Percentiles rank a stretch among this genome's conserved stretches.
phyloP scores from a whole-genome alignment of 1,284 basidiomycete species.

The Farysia itapuensis region DNA sequence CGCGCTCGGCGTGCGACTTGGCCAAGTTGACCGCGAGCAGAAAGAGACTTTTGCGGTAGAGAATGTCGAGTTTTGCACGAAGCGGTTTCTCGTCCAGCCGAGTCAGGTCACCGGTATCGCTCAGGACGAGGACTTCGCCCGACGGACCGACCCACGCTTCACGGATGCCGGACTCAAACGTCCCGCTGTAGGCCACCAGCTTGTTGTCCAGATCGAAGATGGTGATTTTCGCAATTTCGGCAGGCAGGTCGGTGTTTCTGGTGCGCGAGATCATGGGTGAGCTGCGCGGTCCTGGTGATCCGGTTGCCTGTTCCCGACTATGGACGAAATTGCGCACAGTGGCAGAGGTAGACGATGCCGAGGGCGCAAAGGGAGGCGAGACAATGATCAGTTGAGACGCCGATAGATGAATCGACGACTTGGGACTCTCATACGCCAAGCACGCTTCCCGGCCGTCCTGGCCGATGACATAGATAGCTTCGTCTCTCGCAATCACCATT shows the following conservation, averaged over 20 bases:
- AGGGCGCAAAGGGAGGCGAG: constrained; percentile 77
- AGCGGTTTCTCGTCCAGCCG: constrained; percentile 49
- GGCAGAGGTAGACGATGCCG: constrained; percentile 69
- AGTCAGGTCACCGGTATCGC: constrained; percentile 30
- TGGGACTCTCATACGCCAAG: constrained; percentile 66
- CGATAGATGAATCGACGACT: constrained; percentile 40
- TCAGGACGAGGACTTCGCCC: constrained; percentile 45
- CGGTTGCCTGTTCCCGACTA: constrained; percentile 7
- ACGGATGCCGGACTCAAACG: constrained; percentile 45
- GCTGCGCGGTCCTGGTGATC: not conserved
- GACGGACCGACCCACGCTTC: constrained; percentile 19
- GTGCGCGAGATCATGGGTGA: constrained; percentile 18
- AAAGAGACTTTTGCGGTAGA: constrained; percentile 52
- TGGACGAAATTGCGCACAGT: constrained; percentile 73
- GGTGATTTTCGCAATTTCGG: constrained; percentile 70
- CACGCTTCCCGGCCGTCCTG: constrained; percentile 80
- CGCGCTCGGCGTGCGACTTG: constrained; percentile 35
- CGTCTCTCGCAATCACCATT: constrained; percentile 84
- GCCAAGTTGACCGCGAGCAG: constrained; percentile 52
- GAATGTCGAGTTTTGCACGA: constrained; percentile 47
- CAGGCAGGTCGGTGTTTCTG: constrained; percentile 2
- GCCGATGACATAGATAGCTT: constrained; percentile 85
- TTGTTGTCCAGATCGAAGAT: constrained; percentile 93
- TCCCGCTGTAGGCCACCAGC: constrained; percentile 71
- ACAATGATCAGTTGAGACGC: constrained; percentile 68